Percentiles rank a stretch among this genome's conserved stretches.
phyloP scores from a whole-genome alignment of 371 early-diverging fungal species.

The Rhizomucor miehei region DNA sequence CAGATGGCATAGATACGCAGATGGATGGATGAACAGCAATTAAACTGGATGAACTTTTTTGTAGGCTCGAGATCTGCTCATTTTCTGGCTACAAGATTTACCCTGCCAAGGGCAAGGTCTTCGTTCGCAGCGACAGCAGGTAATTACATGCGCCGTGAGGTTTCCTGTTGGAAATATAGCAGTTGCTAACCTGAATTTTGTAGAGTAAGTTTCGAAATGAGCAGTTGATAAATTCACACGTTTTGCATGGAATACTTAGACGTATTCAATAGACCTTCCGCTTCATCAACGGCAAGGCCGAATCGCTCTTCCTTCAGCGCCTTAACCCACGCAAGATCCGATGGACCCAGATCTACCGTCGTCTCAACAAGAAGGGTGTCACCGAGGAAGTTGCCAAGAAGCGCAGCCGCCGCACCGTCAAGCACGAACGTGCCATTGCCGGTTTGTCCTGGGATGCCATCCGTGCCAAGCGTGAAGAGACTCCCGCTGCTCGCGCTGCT shows the following conservation, averaged over 20 bases:
- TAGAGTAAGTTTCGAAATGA: conserved; percentile 10
- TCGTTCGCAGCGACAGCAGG: conserved; percentile 88
- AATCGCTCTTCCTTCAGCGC: conserved; percentile 93
- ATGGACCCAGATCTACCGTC: conserved; percentile 97
- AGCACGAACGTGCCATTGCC: conserved; percentile 94
- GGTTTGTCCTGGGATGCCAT: conserved; percentile 95
- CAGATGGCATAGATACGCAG: too few relatives aligned
- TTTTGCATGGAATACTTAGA: background rate
- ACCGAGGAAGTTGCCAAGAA: conserved; percentile 95
- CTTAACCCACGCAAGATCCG: conserved; percentile 96
- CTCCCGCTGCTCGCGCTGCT: conserved; percentile 92
- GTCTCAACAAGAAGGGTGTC: conserved; percentile 98
- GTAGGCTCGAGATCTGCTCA: conserved; percentile 87
- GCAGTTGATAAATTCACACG: background rate
- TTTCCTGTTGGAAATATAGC: background rate
- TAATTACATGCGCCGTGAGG: conserved; percentile 11
- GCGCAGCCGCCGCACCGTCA: conserved; percentile 91
- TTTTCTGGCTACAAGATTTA: conserved; percentile 99
- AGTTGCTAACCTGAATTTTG: background rate
- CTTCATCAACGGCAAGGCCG: conserved; percentile 94
- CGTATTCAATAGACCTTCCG: conserved; percentile 72
- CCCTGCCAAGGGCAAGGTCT: conserved; percentile 95
- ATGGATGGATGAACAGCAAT: conserved; percentile 6
- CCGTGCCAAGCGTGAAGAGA: conserved; percentile 94
- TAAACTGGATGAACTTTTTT: conserved; percentile 2